Conservation (phyloP, 768 basidiomycete genomes). For the Neoboletus brunneissimus region DNA sequence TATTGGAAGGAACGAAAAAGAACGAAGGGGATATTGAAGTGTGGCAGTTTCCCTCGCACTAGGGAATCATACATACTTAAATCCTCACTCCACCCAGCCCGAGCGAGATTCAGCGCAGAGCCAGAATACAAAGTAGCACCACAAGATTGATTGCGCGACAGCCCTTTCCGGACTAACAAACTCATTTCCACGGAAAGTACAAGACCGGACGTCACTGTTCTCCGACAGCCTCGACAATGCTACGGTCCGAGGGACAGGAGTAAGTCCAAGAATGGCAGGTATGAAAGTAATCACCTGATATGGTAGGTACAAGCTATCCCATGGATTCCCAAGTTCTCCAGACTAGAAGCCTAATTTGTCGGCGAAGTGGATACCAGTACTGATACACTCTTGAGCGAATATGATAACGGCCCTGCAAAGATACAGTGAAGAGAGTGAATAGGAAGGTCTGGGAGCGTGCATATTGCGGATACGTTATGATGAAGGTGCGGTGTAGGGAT, state of each 20-base stretch:
- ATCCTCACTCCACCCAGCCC: not conserved
- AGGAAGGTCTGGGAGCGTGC: constrained; percentile 8
- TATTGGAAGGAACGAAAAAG: constrained; percentile 7
- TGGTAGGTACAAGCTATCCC: constrained; percentile 20
- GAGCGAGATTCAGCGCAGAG: not conserved
- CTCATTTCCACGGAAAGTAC: constrained; percentile 24
- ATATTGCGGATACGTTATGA: constrained; percentile 1
- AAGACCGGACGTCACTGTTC: constrained; percentile 17
- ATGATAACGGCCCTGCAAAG: constrained; percentile 4
- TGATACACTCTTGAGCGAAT: constrained; percentile 17
- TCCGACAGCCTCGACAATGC: not conserved
- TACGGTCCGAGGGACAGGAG: constrained; percentile 11
- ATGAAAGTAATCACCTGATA: constrained; percentile 31
- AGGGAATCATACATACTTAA: constrained; percentile 14
- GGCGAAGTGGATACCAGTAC: constrained; percentile 6
- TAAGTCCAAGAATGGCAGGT: constrained; percentile 21
- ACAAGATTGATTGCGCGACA: not conserved
- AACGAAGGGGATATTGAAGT: constrained; percentile 17
- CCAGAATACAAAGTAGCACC: constrained; percentile 19
- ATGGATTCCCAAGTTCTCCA: not conserved
- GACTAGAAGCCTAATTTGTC: not conserved
- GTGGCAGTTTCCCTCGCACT: not conserved
- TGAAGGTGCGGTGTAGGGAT: not conserved
- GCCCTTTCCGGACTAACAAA: constrained; percentile 18
- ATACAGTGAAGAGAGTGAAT: constrained; percentile 7